phyloP scores from a whole-genome alignment of 305 asterid genomes.

The Fraxinus greggii region DNA sequence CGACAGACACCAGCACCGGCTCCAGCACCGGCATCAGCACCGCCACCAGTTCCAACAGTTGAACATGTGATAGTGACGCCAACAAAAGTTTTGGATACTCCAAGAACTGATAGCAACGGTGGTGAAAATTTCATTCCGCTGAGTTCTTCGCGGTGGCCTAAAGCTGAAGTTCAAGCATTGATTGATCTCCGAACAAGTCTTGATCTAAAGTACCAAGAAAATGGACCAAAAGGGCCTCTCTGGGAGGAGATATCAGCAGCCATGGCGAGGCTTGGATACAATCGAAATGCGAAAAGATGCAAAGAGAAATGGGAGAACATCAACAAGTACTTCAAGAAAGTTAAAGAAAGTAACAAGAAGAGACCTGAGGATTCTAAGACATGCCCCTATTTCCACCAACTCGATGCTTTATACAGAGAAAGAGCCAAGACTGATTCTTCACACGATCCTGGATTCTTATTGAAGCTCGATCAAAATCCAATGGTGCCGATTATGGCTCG shows the following conservation, averaged over 20 bases:
- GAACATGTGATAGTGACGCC: conserved; percentile 8
- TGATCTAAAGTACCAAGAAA: conserved; percentile 76
- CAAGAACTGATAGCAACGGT: conserved; percentile 31
- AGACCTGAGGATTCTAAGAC: conserved; percentile 87
- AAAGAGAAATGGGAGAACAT: conserved; percentile 99
- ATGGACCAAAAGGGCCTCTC: conserved; percentile 84
- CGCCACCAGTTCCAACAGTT: conserved; percentile 11
- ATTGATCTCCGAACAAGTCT: conserved; percentile 67
- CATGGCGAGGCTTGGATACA: conserved; percentile 69
- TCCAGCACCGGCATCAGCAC: conserved; percentile 9
- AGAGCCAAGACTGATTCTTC: conserved; percentile 40
- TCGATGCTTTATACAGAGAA: conserved; percentile 73
- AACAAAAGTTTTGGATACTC: conserved; percentile 23
- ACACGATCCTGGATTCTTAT: conserved; percentile 18
- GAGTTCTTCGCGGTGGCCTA: conserved; percentile 88
- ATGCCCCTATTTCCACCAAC: conserved; percentile 87
- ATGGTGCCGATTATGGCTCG: conserved; percentile 78
- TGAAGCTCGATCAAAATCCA: conserved; percentile 28
- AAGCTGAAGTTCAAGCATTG: conserved; percentile 72
- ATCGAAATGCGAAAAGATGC: conserved; percentile 72
- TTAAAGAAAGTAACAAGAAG: conserved; percentile 74
- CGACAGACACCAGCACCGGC: conserved; percentile 11
- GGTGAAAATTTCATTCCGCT: conserved; percentile 35
- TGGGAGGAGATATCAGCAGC: conserved; percentile 90
- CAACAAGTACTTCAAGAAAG: conserved; percentile 90